Evolutionary conservation across 257 asterid species (phyloP).

Genomic region (Ophiorrhiza pumila): DNA sequence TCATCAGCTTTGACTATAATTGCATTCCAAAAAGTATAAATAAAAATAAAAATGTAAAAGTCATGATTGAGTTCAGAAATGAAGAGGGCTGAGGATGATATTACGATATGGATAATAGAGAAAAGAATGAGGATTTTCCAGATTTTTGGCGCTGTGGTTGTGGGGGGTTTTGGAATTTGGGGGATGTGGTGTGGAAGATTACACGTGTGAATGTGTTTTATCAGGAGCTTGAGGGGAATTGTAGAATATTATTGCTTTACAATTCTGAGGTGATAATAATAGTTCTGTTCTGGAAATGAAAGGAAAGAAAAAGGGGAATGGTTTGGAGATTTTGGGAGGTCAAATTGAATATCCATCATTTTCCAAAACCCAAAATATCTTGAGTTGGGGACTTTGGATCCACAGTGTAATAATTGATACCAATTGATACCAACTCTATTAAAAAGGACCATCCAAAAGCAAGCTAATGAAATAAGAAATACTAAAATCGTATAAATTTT

Average conservation of each 20-base stretch:
- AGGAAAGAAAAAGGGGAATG: neutral
- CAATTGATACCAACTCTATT: too few relatives aligned
- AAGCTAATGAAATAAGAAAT: too few relatives aligned
- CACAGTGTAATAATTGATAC: too few relatives aligned
- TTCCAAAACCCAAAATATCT: neutral
- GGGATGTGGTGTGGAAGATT: slow-evolving; percentile 41
- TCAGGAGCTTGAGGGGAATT: slow-evolving; percentile 24
- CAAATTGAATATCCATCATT: neutral
- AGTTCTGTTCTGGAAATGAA: too few relatives aligned
- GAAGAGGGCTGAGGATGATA: neutral
- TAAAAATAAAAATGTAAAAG: neutral
- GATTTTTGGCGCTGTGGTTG: slow-evolving; percentile 17
- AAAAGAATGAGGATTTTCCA: slow-evolving; percentile 10
- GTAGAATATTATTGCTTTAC: neutral
- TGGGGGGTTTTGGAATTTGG: slow-evolving; percentile 17
- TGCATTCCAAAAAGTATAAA: too few relatives aligned
- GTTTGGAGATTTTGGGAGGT: neutral
- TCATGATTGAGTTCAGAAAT: neutral
- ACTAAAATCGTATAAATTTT: too few relatives aligned
- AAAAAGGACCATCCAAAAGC: too few relatives aligned
- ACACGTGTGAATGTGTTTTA: slow-evolving; percentile 59
- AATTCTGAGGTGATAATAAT: neutral
- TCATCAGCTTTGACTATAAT: too few relatives aligned
- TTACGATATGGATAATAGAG: slow-evolving; percentile 28
- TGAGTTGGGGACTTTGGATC: neutral